phyloP scores from a whole-genome alignment of 2,329 filamentous ascomycete species.

The Diaporthe sp. region DNA sequence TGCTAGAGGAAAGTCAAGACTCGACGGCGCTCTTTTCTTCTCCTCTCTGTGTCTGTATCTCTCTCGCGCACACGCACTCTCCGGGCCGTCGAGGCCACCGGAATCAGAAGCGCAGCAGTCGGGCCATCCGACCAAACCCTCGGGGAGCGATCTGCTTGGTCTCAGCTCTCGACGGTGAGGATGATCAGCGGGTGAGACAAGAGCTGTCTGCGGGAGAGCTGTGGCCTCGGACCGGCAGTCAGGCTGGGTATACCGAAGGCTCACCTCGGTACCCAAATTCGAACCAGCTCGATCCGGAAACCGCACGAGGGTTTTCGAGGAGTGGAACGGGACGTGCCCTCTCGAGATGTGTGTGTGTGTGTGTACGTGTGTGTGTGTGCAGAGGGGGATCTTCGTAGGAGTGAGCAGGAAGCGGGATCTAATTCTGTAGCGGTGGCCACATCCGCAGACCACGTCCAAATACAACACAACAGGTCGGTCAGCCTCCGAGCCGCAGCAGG shows the following conservation, averaged over 20 bases:
- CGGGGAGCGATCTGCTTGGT: slow-evolving; percentile 22
- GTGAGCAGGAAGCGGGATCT: slow-evolving; percentile 36
- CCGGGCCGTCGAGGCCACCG: slow-evolving; percentile 29
- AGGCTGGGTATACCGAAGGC: slow-evolving; percentile 6
- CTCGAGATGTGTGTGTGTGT: background rate
- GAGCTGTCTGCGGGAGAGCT: slow-evolving; percentile 14
- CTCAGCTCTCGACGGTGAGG: slow-evolving; percentile 22
- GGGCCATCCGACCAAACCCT: slow-evolving; percentile 29
- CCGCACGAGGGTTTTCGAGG: background rate
- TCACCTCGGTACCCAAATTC: slow-evolving; percentile 14
- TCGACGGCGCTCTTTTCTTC: slow-evolving; percentile 1
- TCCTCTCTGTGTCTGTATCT: no score
- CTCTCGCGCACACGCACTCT: background rate
- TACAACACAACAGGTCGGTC: background rate
- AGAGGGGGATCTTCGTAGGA: slow-evolving; percentile 33
- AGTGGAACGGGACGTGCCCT: slow-evolving; percentile 10
- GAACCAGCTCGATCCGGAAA: slow-evolving; percentile 20
- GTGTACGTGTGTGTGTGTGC: background rate
- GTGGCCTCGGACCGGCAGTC: slow-evolving; percentile 21
- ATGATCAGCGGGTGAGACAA: slow-evolving; percentile 28
- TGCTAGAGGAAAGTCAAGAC: slow-evolving; percentile 6
- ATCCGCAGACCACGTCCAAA: slow-evolving; percentile 27
- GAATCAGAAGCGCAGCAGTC: slow-evolving; percentile 27
- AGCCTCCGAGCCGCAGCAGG: background rate
- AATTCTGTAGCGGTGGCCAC: slow-evolving; percentile 31